These are phyloP conservation scores for Colletotrichum karsti DNA, from an alignment of 2,329 filamentous ascomycete species.

Conservation along the genomic window DNA sequence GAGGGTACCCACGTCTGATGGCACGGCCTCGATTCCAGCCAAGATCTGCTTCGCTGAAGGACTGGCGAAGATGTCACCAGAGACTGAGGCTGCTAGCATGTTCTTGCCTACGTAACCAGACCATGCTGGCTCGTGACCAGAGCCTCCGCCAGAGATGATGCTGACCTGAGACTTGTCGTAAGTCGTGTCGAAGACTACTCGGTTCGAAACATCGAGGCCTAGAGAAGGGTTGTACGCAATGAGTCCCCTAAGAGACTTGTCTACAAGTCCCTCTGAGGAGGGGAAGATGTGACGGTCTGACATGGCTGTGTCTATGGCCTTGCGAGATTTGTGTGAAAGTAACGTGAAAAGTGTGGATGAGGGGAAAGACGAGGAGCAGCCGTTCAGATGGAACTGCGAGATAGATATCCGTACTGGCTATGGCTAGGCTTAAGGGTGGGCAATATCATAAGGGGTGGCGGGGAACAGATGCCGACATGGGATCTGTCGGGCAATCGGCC, in stretches of 20 bases:
- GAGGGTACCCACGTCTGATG: constrained; percentile 63
- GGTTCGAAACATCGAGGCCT: constrained; percentile 57
- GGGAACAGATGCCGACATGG: constrained; percentile 4
- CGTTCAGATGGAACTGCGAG: background rate
- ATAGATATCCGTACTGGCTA: background rate
- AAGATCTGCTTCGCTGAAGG: constrained; percentile 71
- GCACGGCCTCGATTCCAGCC: constrained; percentile 63
- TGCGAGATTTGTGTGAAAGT: background rate
- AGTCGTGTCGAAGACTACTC: constrained; percentile 58
- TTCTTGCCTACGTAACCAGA: constrained; percentile 70
- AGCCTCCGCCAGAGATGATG: constrained; percentile 64
- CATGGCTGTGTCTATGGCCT: constrained; percentile 46
- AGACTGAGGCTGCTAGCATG: constrained; percentile 68
- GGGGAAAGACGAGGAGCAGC: background rate
- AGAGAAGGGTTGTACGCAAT: constrained; percentile 62
- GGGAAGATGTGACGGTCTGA: constrained; percentile 62
- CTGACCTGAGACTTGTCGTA: constrained; percentile 54
- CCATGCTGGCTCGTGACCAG: constrained; percentile 70
- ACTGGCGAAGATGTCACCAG: constrained; percentile 70
- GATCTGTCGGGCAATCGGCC: background rate
- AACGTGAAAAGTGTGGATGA: background rate
- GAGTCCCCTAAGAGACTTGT: constrained; percentile 59
- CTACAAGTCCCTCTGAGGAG: constrained; percentile 61
- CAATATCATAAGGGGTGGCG: constrained; percentile 12
- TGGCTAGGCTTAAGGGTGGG: background rate